Conservation (phyloP, 345 rosid species). For the Limnanthes douglasii region DNA sequence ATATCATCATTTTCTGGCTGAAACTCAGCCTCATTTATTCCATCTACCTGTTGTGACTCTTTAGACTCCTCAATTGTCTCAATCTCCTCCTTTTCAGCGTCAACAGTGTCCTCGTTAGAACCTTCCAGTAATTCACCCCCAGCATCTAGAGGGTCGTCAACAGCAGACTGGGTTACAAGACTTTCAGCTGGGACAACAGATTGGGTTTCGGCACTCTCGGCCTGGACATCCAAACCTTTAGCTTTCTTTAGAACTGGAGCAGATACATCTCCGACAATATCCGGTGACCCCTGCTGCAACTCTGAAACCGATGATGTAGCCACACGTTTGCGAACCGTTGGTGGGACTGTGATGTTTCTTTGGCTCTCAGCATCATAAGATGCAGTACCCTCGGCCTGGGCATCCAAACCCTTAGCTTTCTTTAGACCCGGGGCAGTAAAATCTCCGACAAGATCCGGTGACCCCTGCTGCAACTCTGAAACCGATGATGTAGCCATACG, state of each 20-base stretch:
- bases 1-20: conserved; percentile 20
- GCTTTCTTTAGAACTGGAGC: conserved; percentile 51
- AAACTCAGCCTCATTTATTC: conserved; percentile 19
- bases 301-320: conserved; percentile 21
- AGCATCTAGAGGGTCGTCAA: conserved; percentile 37
- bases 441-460: conserved; percentile 24
- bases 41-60: conserved; percentile 28
- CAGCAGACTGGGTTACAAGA: conserved; percentile 14
- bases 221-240: conserved; percentile 31
- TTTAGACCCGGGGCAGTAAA: no score
- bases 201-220: conserved; percentile 27
- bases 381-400: no score
- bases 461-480: conserved; percentile 40
- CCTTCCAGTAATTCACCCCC: conserved; percentile 18
- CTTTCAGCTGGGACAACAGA: conserved; percentile 19
- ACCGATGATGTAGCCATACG: conserved; percentile 39
- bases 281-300: no score
- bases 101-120: conserved; percentile 24
- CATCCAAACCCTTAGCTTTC: no score
- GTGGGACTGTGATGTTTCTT: no score
- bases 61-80: conserved; percentile 30
- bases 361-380: no score
- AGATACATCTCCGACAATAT: no score
- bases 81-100: conserved; percentile 47
- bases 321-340: no score